Conservation (phyloP, 2,329 filamentous ascomycete genomes). For the Penicillium sp. region DNA sequence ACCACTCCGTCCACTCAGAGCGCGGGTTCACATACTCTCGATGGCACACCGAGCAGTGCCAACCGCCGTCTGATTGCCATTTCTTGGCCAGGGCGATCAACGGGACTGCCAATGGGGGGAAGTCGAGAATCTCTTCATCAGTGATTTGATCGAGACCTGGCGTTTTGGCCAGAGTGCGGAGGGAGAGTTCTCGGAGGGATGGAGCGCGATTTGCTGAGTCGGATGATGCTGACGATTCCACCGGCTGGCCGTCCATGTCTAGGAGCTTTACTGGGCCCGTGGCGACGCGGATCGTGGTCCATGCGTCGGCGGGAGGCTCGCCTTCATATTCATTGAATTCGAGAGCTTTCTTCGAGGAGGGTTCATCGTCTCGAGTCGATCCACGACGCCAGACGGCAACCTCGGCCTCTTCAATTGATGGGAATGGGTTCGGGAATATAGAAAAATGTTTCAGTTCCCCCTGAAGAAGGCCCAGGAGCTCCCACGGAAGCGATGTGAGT, state of each 20-base stretch:
- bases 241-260: conserved; percentile 35
- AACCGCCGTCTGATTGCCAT: conserved; percentile 38
- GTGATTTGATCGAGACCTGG: conserved; percentile 37
- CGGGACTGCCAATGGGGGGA: conserved; percentile 34
- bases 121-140: conserved; percentile 34
- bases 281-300: conserved; percentile 38
- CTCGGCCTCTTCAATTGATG: conserved; percentile 28
- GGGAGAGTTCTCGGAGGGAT: conserved; percentile 44
- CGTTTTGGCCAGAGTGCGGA: conserved; percentile 40
- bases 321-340: conserved; percentile 25
- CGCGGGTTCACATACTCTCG: conserved; percentile 43
- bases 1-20: conserved; percentile 47
- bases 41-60: conserved; percentile 42
- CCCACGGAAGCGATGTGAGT: conserved; percentile 45
- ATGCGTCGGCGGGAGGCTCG: conserved; percentile 29
- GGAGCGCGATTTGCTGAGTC: conserved; percentile 27
- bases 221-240: conserved; percentile 9
- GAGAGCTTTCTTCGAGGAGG: background rate
- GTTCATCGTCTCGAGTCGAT: conserved; percentile 3
- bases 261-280: conserved; percentile 32
- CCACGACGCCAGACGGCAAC: conserved; percentile 35
- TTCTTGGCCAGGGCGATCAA: conserved; percentile 36
- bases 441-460: conserved; percentile 40
- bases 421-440: conserved; percentile 43
- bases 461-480: conserved; percentile 43